A percentile compares a stretch with the other conserved stretches of the same genome.
phyloP scores from a whole-genome alignment of 2,329 filamentous ascomycete genomes.

The Fusarium mexicanum region DNA sequence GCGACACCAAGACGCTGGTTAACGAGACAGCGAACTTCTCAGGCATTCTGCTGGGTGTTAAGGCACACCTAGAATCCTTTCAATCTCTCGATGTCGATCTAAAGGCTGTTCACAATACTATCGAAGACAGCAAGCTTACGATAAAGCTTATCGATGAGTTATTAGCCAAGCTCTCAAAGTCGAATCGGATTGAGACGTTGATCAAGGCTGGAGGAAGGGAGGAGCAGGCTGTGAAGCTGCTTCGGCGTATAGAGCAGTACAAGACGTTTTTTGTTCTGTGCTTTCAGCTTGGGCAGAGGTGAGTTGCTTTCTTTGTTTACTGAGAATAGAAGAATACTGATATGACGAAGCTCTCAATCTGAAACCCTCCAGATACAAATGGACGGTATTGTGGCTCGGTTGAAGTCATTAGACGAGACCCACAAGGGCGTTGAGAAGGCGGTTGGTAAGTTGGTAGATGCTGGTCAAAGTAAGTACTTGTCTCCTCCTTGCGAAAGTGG shows the following conservation, averaged over 20 bases:
- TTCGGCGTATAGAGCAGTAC: background rate
- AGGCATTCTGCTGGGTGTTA: rapidly evolving
- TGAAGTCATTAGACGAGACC: rapidly evolving
- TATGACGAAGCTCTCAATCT: rapidly evolving
- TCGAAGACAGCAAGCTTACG: background rate
- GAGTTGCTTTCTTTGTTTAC: no score
- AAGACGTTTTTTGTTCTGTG: background rate
- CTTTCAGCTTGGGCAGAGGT: background rate
- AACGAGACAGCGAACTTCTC: background rate
- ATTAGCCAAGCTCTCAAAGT: background rate
- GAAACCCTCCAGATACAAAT: background rate
- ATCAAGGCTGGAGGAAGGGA: background rate
- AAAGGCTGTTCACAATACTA: rapidly evolving
- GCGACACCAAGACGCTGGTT: background rate
- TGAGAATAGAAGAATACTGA: background rate
- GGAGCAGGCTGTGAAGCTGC: background rate
- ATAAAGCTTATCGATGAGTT: background rate
- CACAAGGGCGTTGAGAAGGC: background rate
- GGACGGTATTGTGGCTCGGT: rapidly evolving
- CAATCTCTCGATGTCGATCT: background rate
- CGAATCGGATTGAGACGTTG: background rate
- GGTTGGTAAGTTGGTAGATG: rapidly evolving
- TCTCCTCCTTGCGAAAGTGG: rapidly evolving
- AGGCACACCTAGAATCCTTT: background rate
- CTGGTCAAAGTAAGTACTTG: background rate